Base-by-base conservation (phyloP, 1,284 basidiomycete genomes). In the Tylopilus microsporus region DNA sequence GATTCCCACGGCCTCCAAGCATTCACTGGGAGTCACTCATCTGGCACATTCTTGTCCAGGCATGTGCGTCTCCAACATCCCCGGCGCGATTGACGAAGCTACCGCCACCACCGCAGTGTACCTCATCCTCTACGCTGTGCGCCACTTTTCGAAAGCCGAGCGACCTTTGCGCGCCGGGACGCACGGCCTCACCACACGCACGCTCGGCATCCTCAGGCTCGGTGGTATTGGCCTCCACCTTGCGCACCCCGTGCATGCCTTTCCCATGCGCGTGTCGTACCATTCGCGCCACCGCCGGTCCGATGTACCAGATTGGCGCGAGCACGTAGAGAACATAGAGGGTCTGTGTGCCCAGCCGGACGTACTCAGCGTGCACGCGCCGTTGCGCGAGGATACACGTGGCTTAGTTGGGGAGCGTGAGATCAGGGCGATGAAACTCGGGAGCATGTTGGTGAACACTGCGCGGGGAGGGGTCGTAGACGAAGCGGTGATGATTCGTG, bases 41-140 rank as follows among this genome's bases (percentile, higher is more conserved):
- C 42, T 19, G 6, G 9, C n/a, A 18, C n/a, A 10, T n/a, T 15
- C 39, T 41, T 16, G 42, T n/a, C n/a, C 18, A 43, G 42, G 46
- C 16, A 8, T 15, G 3, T 13, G 21, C 16, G 16, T 25, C 34
- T 8, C 41, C n/a, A 93, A 96, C 71, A 95, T 92, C 1, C 93
- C 94, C 2, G 86, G 86, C 15, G 92, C 90, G 3, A 92, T 96
- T 54, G 90, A 97, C 75, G 91, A 93, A 64, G 92, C 89, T 12
- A 94, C 93, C 0, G 93, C 94, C 1, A 95, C 92, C 2, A 92
- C 91, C 1, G 93, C 87, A 0, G 77, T 94, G 19, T 96, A 88
- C 74, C 85, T 96, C 56, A 75, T 93, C 65, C 82, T 96, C 65
- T 91, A 91, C 13, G 81, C 90, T 18, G 71, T 94, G 46, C 85